Evolutionary conservation across 1,284 basidiomycete genomes (phyloP), one percentile per base, ranked within the genome.

Genomic region (Ustilago crameri): DNA sequence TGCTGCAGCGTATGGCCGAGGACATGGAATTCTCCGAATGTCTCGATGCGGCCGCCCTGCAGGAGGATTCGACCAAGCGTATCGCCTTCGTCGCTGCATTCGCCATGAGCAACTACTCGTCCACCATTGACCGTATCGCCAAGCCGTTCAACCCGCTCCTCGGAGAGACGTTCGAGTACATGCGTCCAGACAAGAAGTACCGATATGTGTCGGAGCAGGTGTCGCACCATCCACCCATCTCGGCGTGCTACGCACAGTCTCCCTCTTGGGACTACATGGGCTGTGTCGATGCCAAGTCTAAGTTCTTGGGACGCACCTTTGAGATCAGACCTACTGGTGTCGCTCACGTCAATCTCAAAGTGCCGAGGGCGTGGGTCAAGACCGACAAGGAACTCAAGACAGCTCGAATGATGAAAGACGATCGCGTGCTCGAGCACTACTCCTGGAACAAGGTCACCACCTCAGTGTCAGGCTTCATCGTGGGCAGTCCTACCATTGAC

Each of bases 41-140:
- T 35, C 66, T 95, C 73, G 93, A 95, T 79, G 89, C 90, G 3
- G 95, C 95, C 12, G 89, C 89, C 2, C 86, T 86, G 50, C 91
- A 95, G 80, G 81, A 84, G 34, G 93, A 96, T 79, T 89, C 92
- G 7, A 87, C 91, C 46, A 89, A 90, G 58, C 89, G 95, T 8
- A 89, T 97, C 59, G 94, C 93, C 0, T 98, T 91, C 79, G 93
- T 98, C 3, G 93, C 92, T 12, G 95, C 93, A 0, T 98, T 98
- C 84, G 95, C 94, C 2, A 96, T 96, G 93, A 93, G 91, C 40
- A 98, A 98, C 85, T 98, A 98, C 85, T 93, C 92, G 12, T 94
- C 92, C 26, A 98, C 95, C 0, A 93, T 96, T 73, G 84, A 83
- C 3, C 74, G 82, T 30, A 70, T 83, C 44, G 81, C 82, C 42